Conservation (phyloP, 257 asterid species). For the Solanum appendiculatum region DNA sequence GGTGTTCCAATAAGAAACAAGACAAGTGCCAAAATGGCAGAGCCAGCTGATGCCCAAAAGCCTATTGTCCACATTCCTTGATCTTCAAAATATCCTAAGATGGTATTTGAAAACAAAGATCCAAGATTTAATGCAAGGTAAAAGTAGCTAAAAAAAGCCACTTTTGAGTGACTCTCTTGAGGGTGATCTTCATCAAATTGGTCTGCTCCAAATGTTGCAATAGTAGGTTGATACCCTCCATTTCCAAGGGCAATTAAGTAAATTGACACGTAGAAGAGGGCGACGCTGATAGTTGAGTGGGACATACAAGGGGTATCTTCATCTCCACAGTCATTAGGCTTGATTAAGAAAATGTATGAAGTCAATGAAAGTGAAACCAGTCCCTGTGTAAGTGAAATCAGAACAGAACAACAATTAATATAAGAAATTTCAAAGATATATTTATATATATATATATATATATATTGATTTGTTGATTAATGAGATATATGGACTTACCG, state of each 20-base stretch:
- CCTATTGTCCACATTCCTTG: slow-evolving; percentile 75
- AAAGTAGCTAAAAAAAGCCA: slow-evolving; percentile 83
- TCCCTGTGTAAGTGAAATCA: slow-evolving; percentile 35
- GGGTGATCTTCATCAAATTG: slow-evolving; percentile 80
- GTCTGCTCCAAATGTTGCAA: slow-evolving; percentile 92
- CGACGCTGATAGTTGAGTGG: slow-evolving; percentile 38
- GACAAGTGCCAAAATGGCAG: slow-evolving; percentile 48
- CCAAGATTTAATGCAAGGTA: slow-evolving; percentile 83
- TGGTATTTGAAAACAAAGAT: slow-evolving; percentile 69
- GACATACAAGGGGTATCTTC: slow-evolving; percentile 36
- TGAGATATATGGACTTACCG: slow-evolving; percentile 28
- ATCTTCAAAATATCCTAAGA: slow-evolving; percentile 75
- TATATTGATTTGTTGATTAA: background rate
- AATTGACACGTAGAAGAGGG: slow-evolving; percentile 55
- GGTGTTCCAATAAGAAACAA: slow-evolving; percentile 70
- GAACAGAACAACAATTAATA: background rate
- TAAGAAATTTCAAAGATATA: background rate
- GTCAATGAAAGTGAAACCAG: slow-evolving; percentile 52
- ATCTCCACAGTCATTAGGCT: slow-evolving; percentile 70
- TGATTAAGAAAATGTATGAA: slow-evolving; percentile 52
- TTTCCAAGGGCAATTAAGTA: slow-evolving; percentile 86
- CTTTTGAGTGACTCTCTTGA: slow-evolving; percentile 64
- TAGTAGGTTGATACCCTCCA: slow-evolving; percentile 89
- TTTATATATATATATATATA: too few relatives aligned
- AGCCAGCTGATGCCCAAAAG: slow-evolving; percentile 79